Evolutionary conservation across 2,329 filamentous ascomycete species (phyloP).

Genomic region (Chaetothyriales sp.): DNA sequence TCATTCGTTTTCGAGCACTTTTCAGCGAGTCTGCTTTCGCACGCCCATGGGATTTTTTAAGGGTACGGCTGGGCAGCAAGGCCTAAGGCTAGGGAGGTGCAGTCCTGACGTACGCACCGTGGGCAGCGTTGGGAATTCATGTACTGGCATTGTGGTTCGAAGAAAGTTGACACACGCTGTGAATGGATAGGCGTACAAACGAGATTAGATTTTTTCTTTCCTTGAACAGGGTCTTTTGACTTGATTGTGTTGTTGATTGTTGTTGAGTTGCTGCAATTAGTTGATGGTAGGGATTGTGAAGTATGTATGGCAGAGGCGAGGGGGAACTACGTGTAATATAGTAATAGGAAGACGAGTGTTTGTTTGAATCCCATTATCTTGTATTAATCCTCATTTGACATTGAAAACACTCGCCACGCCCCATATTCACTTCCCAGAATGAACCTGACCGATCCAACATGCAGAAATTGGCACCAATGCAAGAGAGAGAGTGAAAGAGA

Average conservation of each 20-base stretch:
- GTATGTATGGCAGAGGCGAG: too few species aligned
- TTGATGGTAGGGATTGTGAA: too few species aligned
- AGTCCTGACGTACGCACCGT: slow-evolving; percentile 4
- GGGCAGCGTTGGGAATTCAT: slow-evolving; percentile 10
- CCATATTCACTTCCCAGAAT: too few species aligned
- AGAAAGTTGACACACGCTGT: slow-evolving; percentile 9
- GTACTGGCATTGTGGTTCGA: slow-evolving; percentile 15
- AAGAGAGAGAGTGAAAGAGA: too few species aligned
- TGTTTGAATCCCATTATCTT: too few species aligned
- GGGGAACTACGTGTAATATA: too few species aligned
- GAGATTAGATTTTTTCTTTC: slow-evolving; percentile 12
- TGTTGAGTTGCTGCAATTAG: too few species aligned
- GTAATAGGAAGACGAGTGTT: too few species aligned
- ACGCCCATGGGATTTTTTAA: slow-evolving; percentile 6
- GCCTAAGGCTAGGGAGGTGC: slow-evolving; percentile 5
- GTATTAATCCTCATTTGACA: too few species aligned
- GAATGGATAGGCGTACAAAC: slow-evolving; percentile 17
- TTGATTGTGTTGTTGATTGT: not conserved
- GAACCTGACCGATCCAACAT: too few species aligned
- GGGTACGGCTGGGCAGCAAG: slow-evolving; percentile 4
- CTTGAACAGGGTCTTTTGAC: not conserved
- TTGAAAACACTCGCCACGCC: too few species aligned
- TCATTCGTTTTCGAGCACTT: slow-evolving; percentile 6
- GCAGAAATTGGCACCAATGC: too few species aligned
- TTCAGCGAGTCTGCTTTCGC: slow-evolving; percentile 5